Percentiles rank a stretch among this genome's conserved stretches.
Evolutionary conservation across 1,284 basidiomycete species (phyloP).

Genomic region (Serendipita sp.): DNA sequence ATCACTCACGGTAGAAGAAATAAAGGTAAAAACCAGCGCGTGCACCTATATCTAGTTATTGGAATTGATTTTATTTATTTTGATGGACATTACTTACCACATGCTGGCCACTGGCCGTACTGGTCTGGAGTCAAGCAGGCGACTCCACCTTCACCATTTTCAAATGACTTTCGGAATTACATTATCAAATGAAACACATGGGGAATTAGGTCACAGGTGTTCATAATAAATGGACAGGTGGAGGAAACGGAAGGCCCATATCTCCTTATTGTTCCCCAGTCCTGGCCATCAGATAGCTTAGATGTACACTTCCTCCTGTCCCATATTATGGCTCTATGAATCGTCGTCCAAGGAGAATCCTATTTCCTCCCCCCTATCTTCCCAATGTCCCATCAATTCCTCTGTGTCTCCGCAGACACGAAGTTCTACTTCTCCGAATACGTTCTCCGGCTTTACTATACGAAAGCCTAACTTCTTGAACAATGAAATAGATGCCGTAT

Average conservation of each 20-base stretch:
- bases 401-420: slow-evolving; percentile 21
- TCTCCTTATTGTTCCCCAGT: no score
- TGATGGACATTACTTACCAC: background rate
- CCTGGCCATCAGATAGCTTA: no score
- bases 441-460: slow-evolving; percentile 46
- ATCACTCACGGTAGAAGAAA: background rate
- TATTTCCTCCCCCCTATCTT: slow-evolving; percentile 1
- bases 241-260: no score
- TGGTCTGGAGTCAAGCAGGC: no score
- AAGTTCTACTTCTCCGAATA: slow-evolving; percentile 68
- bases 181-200: no score
- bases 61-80: background rate
- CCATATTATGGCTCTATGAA: no score
- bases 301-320: no score
- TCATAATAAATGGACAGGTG: no score
- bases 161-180: no score
- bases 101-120: background rate
- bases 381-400: slow-evolving; percentile 5
- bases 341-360: background rate
- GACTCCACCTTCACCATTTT: no score
- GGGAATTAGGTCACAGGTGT: no score
- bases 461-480: slow-evolving; percentile 59
- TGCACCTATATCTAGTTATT: background rate
- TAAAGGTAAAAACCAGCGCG: slow-evolving; percentile 2
- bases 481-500: slow-evolving; percentile 39